phyloP scores from a whole-genome alignment of 768 basidiomycete genomes.

The Calocera cornea region DNA sequence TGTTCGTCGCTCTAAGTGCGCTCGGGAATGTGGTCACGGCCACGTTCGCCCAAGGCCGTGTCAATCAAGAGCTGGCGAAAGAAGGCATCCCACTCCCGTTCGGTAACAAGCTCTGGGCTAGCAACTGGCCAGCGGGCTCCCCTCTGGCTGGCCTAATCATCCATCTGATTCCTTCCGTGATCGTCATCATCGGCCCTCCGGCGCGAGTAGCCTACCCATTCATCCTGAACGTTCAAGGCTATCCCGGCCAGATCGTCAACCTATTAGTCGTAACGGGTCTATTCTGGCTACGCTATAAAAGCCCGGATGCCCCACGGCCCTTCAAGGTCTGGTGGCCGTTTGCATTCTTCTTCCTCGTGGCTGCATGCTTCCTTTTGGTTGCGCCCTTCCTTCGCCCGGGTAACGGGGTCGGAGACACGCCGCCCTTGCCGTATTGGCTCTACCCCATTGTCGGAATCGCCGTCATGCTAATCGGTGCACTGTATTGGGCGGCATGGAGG shows the following conservation, averaged over 20 bases:
- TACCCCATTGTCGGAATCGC: constrained; percentile 18
- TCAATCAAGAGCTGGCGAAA: constrained; percentile 51
- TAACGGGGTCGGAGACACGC: constrained; percentile 44
- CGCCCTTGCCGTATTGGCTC: constrained; percentile 47
- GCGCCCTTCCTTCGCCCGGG: constrained; percentile 44
- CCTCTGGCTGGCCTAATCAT: constrained; percentile 44
- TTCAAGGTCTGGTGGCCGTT: constrained; percentile 51
- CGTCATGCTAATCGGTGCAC: constrained; percentile 33
- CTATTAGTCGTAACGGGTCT: constrained; percentile 43
- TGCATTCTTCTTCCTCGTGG: constrained; percentile 41
- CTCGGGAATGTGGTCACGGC: constrained; percentile 24
- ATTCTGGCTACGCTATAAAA: constrained; percentile 42
- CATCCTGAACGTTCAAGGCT: constrained; percentile 43
- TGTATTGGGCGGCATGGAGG: constrained; percentile 46
- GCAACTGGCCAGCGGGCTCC: constrained; percentile 47
- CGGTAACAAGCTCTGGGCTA: constrained; percentile 46
- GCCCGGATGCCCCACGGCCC: constrained; percentile 35
- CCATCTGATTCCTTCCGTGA: constrained; percentile 41
- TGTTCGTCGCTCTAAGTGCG: constrained; percentile 41
- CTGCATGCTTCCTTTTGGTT: constrained; percentile 38
- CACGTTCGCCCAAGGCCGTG: constrained; percentile 37
- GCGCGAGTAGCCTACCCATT: constrained; percentile 43
- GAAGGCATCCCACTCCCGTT: constrained; percentile 48
- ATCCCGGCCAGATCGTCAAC: constrained; percentile 43
- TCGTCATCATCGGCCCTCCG: constrained; percentile 44